These are phyloP conservation scores for Codiaeum variegatum DNA, from an alignment of 441 rosid genomes.

Conservation along the genomic window DNA sequence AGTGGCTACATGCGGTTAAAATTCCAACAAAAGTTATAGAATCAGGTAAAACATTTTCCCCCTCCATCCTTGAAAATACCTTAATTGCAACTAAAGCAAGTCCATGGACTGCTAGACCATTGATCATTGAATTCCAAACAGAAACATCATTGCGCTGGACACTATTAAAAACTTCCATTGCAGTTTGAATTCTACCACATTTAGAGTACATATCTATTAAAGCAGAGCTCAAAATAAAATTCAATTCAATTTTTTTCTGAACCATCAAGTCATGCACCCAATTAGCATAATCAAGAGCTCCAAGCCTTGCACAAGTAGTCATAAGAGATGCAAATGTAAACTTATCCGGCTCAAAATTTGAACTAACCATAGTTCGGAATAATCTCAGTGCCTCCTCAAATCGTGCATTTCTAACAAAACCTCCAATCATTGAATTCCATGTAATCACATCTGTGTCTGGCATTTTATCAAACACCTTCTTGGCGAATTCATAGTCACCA, in stretches of 20 bases:
- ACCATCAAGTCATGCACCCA: conserved; percentile 65
- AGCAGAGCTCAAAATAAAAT: conserved; percentile 59
- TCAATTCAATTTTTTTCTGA: conserved; percentile 38
- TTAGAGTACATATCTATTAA: conserved; percentile 72
- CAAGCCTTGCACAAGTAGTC: conserved; percentile 62
- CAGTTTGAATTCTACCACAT: conserved; percentile 59
- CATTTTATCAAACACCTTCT: conserved; percentile 49
- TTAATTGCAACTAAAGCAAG: conserved; percentile 51
- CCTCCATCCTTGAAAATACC: conserved; percentile 53
- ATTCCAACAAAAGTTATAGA: conserved; percentile 59
- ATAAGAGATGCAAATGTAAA: conserved; percentile 56
- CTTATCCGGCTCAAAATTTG: conserved; percentile 36
- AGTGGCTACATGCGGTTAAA: conserved; percentile 72
- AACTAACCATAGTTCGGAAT: conserved; percentile 49
- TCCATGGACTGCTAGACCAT: conserved; percentile 68
- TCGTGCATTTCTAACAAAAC: conserved; percentile 45
- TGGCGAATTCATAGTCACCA: conserved; percentile 47
- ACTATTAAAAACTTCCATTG: conserved; percentile 51
- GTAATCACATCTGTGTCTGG: conserved; percentile 63
- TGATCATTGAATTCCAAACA: conserved; percentile 79
- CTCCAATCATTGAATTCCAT: conserved; percentile 83
- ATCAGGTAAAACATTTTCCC: conserved; percentile 52
- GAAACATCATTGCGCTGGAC: conserved; percentile 44
- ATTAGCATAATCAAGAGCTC: conserved; percentile 45
- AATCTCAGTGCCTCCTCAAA: conserved; percentile 36